Base-by-base conservation (phyloP, 2,329 filamentous ascomycete species). In the Alternaria incomplexa region DNA sequence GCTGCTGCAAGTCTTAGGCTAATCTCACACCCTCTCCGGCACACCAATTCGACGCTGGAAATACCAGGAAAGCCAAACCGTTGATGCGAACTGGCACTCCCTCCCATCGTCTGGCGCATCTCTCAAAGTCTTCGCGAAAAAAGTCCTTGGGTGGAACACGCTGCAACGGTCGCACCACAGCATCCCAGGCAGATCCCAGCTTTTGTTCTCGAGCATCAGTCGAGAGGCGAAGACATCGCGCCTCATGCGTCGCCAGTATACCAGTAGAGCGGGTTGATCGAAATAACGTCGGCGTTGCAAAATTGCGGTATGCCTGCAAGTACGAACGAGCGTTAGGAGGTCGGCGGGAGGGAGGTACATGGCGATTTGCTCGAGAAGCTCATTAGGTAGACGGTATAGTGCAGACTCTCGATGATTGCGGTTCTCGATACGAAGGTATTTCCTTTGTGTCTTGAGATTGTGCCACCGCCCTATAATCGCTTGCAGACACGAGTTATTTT, bases 1-100 rank as follows among this genome's bases (percentile, higher is more conserved):
- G 7, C 30, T 32, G 0, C 30, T 32, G 0, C 30, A 0, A 1
- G 13, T 32, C 0, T 4, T 1, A 32, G 7, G 6, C 30, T 1
- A 32, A 32, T 32, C 6, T 32, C 32, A 36, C 32, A 36, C 15
- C 32, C 32, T 36, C 7, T 36, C 32, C 32, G 32, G 32, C 32
- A 36, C 32, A 36, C 32, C 8, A 36, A 36, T 36, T 0, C 32
- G 32, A 36, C 0, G 32, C 32, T 36, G 32, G 15, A 36, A n/a
- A n/a, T 5, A 36, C 32, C 32, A 36, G 32, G 1, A 1, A 36
- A 0, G 5, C 15, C 15, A 36, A 5, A 4, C 32, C 2, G 32
- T 36, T 2, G 7, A 10, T 36, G 32, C 32, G 32, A 36, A 36
- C 32, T 0, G 1, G 32, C 32, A 36, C 32, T 36, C 32, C 32